A percentile compares a stretch with the other conserved stretches of the same genome.
Evolutionary conservation across 805 yeast genomes (phyloP).

Genomic region (Lachancea kluyveri): DNA sequence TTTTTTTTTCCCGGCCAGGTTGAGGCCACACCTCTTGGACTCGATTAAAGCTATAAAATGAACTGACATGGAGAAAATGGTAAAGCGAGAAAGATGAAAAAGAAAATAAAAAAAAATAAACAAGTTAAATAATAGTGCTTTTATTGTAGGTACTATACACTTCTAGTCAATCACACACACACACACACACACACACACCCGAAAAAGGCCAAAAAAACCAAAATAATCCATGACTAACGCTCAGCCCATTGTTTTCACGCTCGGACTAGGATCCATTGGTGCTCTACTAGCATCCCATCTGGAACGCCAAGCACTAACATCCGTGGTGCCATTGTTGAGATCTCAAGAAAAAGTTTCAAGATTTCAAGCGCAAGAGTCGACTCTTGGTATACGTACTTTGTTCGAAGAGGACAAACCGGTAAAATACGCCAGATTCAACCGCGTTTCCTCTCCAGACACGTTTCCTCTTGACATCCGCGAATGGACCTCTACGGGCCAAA

Average conservation of each 20-base stretch:
- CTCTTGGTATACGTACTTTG: slow-evolving; percentile 21
- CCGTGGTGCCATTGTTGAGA: slow-evolving; percentile 29
- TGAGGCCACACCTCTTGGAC: too few species aligned
- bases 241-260: slow-evolving; percentile 21
- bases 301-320: slow-evolving; percentile 16
- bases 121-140: too few species aligned
- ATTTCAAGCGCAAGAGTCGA: slow-evolving; percentile 19
- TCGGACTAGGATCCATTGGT: slow-evolving; percentile 34
- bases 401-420: slow-evolving; percentile 14
- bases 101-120: too few species aligned
- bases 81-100: too few species aligned
- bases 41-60: too few species aligned
- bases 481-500: too few species aligned
- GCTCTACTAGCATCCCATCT: slow-evolving; percentile 26
- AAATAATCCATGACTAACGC: slow-evolving; percentile 12
- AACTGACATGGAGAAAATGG: too few species aligned
- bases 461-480: slow-evolving; percentile 14
- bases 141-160: too few species aligned
- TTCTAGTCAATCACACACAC: too few species aligned
- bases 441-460: slow-evolving; percentile 19
- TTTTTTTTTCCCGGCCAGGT: too few species aligned
- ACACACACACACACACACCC: too few species aligned
- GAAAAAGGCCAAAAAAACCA: too few species aligned
- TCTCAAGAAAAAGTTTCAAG: slow-evolving; percentile 18
- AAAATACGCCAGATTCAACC: slow-evolving; percentile 3